A percentile compares a stretch with the other conserved stretches of the same genome.
Evolutionary conservation across 139 green algal genomes (phyloP).

Genomic region (Klebsormidium nitens): DNA sequence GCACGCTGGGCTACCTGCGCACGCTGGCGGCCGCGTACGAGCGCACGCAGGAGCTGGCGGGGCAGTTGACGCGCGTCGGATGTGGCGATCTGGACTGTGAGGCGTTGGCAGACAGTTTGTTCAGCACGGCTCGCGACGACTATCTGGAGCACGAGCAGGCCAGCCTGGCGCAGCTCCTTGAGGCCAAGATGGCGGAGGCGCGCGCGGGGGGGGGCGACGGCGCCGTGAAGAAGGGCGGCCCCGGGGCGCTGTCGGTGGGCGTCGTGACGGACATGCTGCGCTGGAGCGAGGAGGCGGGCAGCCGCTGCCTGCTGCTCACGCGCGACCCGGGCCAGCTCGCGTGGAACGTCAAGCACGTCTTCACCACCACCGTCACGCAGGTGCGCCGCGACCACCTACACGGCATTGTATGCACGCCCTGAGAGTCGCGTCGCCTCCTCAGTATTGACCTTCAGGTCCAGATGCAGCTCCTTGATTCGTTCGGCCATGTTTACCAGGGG

Average conservation of each 20-base stretch:
- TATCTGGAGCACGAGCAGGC: slow-evolving; percentile 11
- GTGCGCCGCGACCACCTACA: too few relatives aligned
- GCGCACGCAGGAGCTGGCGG: slow-evolving; percentile 19
- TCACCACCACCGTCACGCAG: too few relatives aligned
- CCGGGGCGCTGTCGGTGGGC: neutral
- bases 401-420: too few relatives aligned
- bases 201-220: neutral
- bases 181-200: slow-evolving; percentile 6
- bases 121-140: neutral
- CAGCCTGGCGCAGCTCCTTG: slow-evolving; percentile 4
- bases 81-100: slow-evolving; percentile 31
- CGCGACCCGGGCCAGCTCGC: neutral
- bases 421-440: too few relatives aligned
- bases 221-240: neutral
- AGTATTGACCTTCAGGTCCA: too few relatives aligned
- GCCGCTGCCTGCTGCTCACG: slow-evolving; percentile 11
- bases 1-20: slow-evolving; percentile 21
- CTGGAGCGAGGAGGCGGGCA: slow-evolving; percentile 33
- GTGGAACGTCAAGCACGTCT: neutral
- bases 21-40: slow-evolving; percentile 29
- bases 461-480: too few relatives aligned
- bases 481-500: too few relatives aligned
- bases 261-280: slow-evolving; percentile 26
- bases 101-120: neutral
- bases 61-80: slow-evolving; percentile 13